These are phyloP conservation scores for Sporormia fimetaria DNA, from an alignment of 495 filamentous ascomycete genomes.

Conservation along the genomic window DNA sequence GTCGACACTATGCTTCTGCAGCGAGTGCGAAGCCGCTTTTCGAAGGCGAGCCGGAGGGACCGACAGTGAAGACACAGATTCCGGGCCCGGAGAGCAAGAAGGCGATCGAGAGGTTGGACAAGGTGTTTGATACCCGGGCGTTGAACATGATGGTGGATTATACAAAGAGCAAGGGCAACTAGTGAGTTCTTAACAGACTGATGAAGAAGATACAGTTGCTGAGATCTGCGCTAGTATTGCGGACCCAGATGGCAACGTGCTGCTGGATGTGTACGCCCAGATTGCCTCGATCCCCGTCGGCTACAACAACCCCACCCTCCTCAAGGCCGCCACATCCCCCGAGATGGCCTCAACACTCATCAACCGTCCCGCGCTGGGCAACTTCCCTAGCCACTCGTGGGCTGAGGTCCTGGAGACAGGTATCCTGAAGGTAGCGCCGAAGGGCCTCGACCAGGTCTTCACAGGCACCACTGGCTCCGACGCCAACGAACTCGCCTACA, in stretches of 20 bases:
- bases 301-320: slow-evolving; percentile 84
- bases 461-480: slow-evolving; percentile 92
- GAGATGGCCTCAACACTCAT: slow-evolving; percentile 78
- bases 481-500: slow-evolving; percentile 98
- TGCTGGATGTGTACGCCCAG: slow-evolving; percentile 54
- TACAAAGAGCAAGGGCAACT: slow-evolving; percentile 52
- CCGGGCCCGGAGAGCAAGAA: slow-evolving; percentile 69
- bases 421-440: slow-evolving; percentile 78
- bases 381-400: slow-evolving; percentile 92
- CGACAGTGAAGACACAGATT: slow-evolving; percentile 63
- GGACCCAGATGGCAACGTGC: slow-evolving; percentile 75
- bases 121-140: slow-evolving; percentile 87
- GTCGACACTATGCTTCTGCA: slow-evolving; percentile 16
- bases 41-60: slow-evolving; percentile 59
- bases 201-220: neutral
- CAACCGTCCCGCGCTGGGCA: slow-evolving; percentile 91
- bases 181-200: slow-evolving; percentile 32
- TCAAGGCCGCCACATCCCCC: slow-evolving; percentile 54
- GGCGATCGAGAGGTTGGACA: slow-evolving; percentile 59
- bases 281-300: slow-evolving; percentile 96
- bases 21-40: slow-evolving; percentile 30
- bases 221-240: slow-evolving; percentile 48
- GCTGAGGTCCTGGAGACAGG: slow-evolving; percentile 73
- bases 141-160: slow-evolving; percentile 91
- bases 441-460: slow-evolving; percentile 90